Evolutionary conservation across 441 rosid genomes (phyloP), one percentile per base, ranked within the genome.

Genomic region (Gossypium armourianum): DNA sequence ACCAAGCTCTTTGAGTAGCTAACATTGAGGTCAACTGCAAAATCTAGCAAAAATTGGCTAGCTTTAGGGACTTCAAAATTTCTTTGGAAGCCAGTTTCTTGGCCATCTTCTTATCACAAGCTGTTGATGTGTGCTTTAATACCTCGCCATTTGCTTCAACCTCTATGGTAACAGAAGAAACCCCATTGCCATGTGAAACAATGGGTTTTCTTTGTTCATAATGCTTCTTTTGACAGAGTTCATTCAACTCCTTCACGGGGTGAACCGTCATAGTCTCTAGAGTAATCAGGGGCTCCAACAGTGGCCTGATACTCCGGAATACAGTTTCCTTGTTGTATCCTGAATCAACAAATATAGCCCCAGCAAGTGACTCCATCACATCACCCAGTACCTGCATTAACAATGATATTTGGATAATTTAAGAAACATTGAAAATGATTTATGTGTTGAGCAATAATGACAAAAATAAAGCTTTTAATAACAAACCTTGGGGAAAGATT

Each of bases 341-440:
- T 0, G 97, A 90, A 77, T 94, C 96, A 26, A 92, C 90, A 20
- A 85, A 66, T 56, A 94, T 92, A 2, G 97, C 97, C 4, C 97
- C 99, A 0, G 90, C 99, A 47, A 94, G 74, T 9, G 99, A 90
- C 75, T 94, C 97, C 0, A 90, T 84, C 5, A 94, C 78, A 72
- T 94, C 97, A 75, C 92, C 97, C n/a, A 94, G 94, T 15, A 86
- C 99, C 99, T 92, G 54, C 45, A 40, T 6, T 8, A 24, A 32
- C 40, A 32, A 32, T 32, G 9, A 32, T 32, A 32, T 1, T 59
- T 2, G 12, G 16, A 66, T 47, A n/a, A 49, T 32, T 36, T 21
- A 1, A 66, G 67, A 5, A 63, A 63, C 9, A 20, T 45, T 49
- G 15, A 19, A n/a, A 43, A 20, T 13, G 23, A 63, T 12, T 63